These are phyloP conservation scores for Neurospora pannonica DNA, from an alignment of 495 filamentous ascomycete species.

Conservation along the genomic window DNA sequence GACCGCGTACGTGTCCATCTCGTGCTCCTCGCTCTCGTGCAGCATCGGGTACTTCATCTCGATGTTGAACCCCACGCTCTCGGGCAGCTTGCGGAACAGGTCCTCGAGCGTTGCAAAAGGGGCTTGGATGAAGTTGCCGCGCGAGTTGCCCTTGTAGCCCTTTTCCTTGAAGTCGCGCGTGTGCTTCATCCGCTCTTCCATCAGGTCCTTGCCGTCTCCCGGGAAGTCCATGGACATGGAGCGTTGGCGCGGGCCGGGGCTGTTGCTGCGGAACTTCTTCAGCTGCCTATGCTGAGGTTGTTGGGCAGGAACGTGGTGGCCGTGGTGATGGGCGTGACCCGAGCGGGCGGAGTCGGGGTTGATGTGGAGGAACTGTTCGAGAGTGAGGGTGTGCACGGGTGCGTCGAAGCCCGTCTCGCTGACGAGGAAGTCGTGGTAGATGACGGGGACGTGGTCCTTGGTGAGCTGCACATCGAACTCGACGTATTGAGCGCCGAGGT, in stretches of 20 bases:
- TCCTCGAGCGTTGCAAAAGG: constrained; percentile 93
- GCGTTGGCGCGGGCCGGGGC: constrained; percentile 29
- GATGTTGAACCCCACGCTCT: constrained; percentile 87
- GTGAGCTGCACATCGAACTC: constrained; percentile 96
- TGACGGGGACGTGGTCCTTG: constrained; percentile 96
- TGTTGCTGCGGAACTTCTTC: constrained; percentile 23
- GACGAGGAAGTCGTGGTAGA: constrained; percentile 98
- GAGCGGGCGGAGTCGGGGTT: constrained; percentile 42
- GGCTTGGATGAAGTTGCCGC: constrained; percentile 86
- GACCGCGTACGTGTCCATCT: constrained; percentile 95
- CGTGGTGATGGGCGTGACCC: not conserved
- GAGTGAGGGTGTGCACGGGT: constrained; percentile 85
- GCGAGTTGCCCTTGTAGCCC: constrained; percentile 91
- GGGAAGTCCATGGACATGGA: constrained; percentile 38
- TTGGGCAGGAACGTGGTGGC: not conserved
- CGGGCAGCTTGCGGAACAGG: constrained; percentile 75
- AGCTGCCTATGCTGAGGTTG: constrained; percentile 20
- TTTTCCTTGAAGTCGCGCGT: constrained; percentile 81
- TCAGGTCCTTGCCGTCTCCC: constrained; percentile 33
- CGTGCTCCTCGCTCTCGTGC: constrained; percentile 82
- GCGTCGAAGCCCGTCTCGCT: constrained; percentile 98
- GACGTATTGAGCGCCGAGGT: constrained; percentile 83
- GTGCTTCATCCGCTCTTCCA: constrained; percentile 92
- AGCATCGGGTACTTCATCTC: constrained; percentile 99
- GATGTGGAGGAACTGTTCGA: constrained; percentile 89